Evolutionary conservation across 495 filamentous ascomycete genomes (phyloP).

Genomic region (Penicillium odoratum): DNA sequence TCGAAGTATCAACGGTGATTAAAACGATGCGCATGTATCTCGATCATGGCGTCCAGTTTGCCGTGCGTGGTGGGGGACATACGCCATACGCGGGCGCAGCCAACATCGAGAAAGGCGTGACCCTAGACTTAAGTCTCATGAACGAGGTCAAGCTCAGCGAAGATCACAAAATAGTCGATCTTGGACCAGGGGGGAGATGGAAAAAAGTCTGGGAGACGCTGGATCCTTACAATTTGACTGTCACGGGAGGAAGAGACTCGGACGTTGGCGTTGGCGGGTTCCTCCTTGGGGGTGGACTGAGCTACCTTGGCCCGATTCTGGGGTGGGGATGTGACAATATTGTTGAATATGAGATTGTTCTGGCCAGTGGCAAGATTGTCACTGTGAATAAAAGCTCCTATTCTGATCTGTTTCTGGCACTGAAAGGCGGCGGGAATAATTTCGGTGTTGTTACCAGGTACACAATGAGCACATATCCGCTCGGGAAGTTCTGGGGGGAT

Average conservation of each 20-base stretch:
- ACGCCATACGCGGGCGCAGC: background rate
- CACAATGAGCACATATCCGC: slow-evolving; percentile 6
- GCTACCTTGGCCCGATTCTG: background rate
- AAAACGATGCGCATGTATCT: background rate
- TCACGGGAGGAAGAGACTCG: background rate
- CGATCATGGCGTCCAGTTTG: background rate
- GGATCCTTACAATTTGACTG: background rate
- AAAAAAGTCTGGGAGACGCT: background rate
- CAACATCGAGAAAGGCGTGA: background rate
- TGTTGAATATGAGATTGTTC: slow-evolving; percentile 34
- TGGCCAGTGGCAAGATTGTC: slow-evolving; percentile 43
- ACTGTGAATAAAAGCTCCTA: slow-evolving; percentile 36
- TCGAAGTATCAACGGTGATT: background rate
- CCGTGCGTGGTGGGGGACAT: background rate
- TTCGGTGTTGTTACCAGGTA: slow-evolving; percentile 53
- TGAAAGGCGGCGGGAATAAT: slow-evolving; percentile 52
- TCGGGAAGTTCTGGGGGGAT: background rate
- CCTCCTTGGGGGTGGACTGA: background rate
- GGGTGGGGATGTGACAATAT: background rate
- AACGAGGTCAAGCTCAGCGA: background rate
- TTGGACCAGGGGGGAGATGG: background rate
- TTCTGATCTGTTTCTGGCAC: slow-evolving; percentile 52
- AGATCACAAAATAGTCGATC: background rate
- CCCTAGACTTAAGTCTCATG: background rate
- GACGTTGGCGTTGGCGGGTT: background rate